A percentile compares a stretch with the other conserved stretches of the same genome.
phyloP scores from a whole-genome alignment of 2,329 filamentous ascomycete genomes.

The Ilyonectria mors-panacis region DNA sequence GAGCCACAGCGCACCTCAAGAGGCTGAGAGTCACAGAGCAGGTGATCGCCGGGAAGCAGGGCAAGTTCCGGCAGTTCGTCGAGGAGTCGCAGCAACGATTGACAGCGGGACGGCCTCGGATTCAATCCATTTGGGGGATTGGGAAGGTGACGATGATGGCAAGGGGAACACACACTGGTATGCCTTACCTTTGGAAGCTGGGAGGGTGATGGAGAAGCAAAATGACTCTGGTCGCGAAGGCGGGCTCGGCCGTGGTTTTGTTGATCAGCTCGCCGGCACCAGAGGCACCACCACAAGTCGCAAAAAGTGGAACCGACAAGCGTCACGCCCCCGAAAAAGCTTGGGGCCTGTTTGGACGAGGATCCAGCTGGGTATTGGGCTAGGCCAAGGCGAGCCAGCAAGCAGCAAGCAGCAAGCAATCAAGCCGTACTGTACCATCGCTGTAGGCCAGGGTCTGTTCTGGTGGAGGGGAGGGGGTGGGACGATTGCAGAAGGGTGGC shows the following conservation, averaged over 20 bases:
- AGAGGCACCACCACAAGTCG: conserved; percentile 45
- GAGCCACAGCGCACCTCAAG: background rate
- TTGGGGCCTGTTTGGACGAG: conserved; percentile 30
- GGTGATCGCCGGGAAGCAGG: background rate
- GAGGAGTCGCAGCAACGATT: conserved; percentile 13
- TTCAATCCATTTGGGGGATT: conserved; percentile 10
- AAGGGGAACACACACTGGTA: conserved; percentile 14
- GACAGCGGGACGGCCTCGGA: conserved; percentile 1
- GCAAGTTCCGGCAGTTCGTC: conserved; percentile 1
- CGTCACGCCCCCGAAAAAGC: conserved; percentile 48
- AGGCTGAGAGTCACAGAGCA: background rate
- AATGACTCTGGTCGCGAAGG: conserved; percentile 45
- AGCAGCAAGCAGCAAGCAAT: conserved; percentile 21
- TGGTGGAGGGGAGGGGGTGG: conserved; percentile 13
- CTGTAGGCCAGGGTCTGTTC: conserved; percentile 14
- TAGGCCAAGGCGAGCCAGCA: conserved; percentile 31
- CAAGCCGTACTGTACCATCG: conserved; percentile 15
- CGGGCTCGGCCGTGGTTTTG: conserved; percentile 50
- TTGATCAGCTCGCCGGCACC: conserved; percentile 47
- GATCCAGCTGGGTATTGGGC: conserved; percentile 16
- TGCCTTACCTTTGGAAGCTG: conserved; percentile 47
- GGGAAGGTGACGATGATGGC: conserved; percentile 9
- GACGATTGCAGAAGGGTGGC: conserved; percentile 19
- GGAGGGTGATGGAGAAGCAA: conserved; percentile 51
- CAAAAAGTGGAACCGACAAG: conserved; percentile 46